These are phyloP conservation scores for Fusarium fracticaudum DNA, from an alignment of 2,329 filamentous ascomycete genomes.

Conservation along the genomic window DNA sequence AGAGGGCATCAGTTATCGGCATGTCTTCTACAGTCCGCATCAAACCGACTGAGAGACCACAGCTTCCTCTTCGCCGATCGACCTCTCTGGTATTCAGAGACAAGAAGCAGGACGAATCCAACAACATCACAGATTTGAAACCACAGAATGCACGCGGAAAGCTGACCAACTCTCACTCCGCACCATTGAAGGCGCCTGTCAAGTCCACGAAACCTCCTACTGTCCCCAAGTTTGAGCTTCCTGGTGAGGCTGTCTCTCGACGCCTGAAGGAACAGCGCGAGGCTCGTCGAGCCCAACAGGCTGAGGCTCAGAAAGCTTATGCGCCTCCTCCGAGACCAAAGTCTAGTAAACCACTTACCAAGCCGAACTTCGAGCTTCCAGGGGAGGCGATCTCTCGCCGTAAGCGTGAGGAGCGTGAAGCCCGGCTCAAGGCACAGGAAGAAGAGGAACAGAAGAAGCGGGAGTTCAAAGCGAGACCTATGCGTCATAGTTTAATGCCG, in stretches of 20 bases:
- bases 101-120: conserved; percentile 32
- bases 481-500: conserved; percentile 56
- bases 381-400: conserved; percentile 68
- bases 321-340: conserved; percentile 57
- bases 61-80: conserved; percentile 54
- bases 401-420: conserved; percentile 65
- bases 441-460: conserved; percentile 68
- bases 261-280: conserved; percentile 68
- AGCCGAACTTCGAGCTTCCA: conserved; percentile 69
- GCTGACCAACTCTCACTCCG: conserved; percentile 19
- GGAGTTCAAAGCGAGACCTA: conserved; percentile 71
- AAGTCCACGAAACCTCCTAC: conserved; percentile 67
- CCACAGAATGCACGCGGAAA: conserved; percentile 32
- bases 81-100: conserved; percentile 52
- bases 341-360: conserved; percentile 62
- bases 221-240: conserved; percentile 67
- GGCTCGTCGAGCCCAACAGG: conserved; percentile 56
- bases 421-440: conserved; percentile 64
- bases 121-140: conserved; percentile 23
- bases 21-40: conserved; percentile 53
- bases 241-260: conserved; percentile 68
- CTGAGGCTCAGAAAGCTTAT: conserved; percentile 47
- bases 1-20: conserved; percentile 45
- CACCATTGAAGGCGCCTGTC: conserved; percentile 53
- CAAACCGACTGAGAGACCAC: conserved; percentile 51